These are phyloP conservation scores for Saprolegnia diclina DNA, from an alignment of 352 stramenopile species.

Conservation along the genomic window DNA sequence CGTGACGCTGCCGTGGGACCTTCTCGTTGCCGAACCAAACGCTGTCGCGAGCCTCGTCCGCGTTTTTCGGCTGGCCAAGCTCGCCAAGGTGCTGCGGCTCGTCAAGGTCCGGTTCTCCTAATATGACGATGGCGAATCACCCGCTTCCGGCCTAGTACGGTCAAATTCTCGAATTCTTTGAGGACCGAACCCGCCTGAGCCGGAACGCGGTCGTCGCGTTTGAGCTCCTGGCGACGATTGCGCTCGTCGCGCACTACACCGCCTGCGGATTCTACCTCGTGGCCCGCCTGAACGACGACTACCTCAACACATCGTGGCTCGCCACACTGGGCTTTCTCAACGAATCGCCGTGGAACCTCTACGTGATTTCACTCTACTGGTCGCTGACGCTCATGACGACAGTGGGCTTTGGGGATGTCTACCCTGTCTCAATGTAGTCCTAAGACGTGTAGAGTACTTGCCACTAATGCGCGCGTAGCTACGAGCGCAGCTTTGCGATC, in stretches of 20 bases:
- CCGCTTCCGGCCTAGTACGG: neutral
- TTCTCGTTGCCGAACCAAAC: neutral
- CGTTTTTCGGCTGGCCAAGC: neutral
- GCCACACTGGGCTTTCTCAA: conserved; percentile 16
- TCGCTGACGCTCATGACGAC: conserved; percentile 69
- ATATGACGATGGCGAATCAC: no score
- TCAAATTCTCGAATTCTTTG: conserved; percentile 24
- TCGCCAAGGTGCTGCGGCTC: neutral
- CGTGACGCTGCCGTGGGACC: conserved; percentile 29
- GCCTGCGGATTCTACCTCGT: conserved; percentile 32
- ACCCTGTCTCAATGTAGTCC: conserved; percentile 33
- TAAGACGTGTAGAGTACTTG: neutral
- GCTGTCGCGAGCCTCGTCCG: neutral
- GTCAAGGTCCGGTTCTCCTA: neutral
- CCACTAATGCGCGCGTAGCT: neutral
- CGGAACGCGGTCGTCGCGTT: conserved; percentile 33
- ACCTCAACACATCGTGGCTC: conserved; percentile 3
- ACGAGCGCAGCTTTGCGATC: conserved; percentile 40
- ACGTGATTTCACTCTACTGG: conserved; percentile 60
- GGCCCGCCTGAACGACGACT: conserved; percentile 19
- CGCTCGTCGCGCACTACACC: conserved; percentile 31
- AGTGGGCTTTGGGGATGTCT: conserved; percentile 61
- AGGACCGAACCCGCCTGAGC: conserved; percentile 3
- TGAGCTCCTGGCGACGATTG: conserved; percentile 28
- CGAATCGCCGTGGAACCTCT: conserved; percentile 32